phyloP scores from a whole-genome alignment of 2,329 filamentous ascomycete species.

The Lachnellula suecica region DNA sequence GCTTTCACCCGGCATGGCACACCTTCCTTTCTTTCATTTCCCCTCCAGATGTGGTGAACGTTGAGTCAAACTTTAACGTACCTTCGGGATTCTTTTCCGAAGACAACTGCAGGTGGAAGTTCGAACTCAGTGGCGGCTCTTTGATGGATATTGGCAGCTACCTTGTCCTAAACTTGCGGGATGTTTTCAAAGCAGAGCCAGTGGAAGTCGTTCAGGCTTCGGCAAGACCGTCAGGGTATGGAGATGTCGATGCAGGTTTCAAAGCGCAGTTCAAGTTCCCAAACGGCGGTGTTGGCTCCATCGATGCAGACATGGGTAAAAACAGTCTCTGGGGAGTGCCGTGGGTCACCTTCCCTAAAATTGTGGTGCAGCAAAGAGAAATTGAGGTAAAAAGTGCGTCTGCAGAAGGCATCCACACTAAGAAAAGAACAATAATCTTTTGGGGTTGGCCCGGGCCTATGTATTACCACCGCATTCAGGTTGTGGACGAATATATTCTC shows the following conservation, averaged over 20 bases:
- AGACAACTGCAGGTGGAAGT: conserved; percentile 45
- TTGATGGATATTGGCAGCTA: conserved; percentile 43
- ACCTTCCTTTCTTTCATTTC: conserved; percentile 41
- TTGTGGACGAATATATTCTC: conserved; percentile 18
- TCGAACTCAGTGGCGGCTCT: conserved; percentile 35
- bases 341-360: conserved; percentile 24
- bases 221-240: conserved; percentile 7
- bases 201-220: conserved; percentile 37
- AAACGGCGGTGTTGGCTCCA: conserved; percentile 37
- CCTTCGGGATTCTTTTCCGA: conserved; percentile 33
- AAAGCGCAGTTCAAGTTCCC: conserved; percentile 39
- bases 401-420: conserved; percentile 19
- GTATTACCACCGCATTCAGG: conserved; percentile 23
- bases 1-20: conserved; percentile 49
- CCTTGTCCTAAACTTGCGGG: conserved; percentile 37
- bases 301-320: conserved; percentile 29
- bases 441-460: conserved; percentile 18
- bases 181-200: conserved; percentile 40
- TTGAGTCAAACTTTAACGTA: conserved; percentile 30
- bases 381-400: conserved; percentile 47
- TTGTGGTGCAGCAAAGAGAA: conserved; percentile 44
- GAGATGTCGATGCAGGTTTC: conserved; percentile 27
- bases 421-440: conserved; percentile 19
- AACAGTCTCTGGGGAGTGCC: conserved; percentile 23
- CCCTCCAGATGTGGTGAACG: conserved; percentile 37